Percentiles rank a stretch among this genome's conserved stretches.
Conservation (phyloP, 345 rosid species). For the Sisymbrium altissimum region DNA sequence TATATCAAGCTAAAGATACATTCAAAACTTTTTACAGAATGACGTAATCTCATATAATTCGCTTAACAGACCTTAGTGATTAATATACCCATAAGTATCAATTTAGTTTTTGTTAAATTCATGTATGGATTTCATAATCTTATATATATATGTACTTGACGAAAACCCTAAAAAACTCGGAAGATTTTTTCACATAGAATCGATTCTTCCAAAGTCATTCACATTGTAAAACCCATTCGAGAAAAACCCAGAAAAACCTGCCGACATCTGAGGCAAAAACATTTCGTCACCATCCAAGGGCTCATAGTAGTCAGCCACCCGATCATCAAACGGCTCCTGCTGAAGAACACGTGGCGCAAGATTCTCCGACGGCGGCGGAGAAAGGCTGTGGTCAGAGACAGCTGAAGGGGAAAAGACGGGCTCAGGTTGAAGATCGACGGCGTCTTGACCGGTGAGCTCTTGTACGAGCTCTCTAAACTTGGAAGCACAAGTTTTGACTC, state of each 20-base stretch:
- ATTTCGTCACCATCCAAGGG: conserved; percentile 28
- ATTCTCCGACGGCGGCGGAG: conserved; percentile 34
- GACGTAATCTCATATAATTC: not conserved
- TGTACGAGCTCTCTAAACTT: conserved; percentile 77
- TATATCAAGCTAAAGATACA: not conserved
- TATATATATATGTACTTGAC: conserved; percentile 13
- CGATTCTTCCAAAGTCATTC: conserved; percentile 30
- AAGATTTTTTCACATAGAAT: conserved; percentile 23
- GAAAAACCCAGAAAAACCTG: conserved; percentile 33
- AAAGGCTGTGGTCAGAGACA: conserved; percentile 29
- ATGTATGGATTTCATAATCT: conserved; percentile 2
- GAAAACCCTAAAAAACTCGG: not conserved
- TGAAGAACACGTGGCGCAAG: conserved; percentile 7
- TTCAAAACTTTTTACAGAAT: not conserved
- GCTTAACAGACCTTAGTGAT: conserved; percentile 1
- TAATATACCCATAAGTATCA: not conserved
- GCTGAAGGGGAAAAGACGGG: not conserved
- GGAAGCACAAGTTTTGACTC: conserved; percentile 63
- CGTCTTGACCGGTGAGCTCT: conserved; percentile 83
- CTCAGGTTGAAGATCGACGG: conserved; percentile 48
- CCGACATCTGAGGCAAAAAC: conserved; percentile 31
- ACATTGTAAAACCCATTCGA: conserved; percentile 31
- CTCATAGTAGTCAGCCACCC: not conserved
- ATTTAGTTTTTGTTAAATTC: not conserved
- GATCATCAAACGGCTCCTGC: conserved; percentile 20